These are phyloP conservation scores for Knufia petricola DNA, from an alignment of 2,329 filamentous ascomycete species.

Conservation along the genomic window DNA sequence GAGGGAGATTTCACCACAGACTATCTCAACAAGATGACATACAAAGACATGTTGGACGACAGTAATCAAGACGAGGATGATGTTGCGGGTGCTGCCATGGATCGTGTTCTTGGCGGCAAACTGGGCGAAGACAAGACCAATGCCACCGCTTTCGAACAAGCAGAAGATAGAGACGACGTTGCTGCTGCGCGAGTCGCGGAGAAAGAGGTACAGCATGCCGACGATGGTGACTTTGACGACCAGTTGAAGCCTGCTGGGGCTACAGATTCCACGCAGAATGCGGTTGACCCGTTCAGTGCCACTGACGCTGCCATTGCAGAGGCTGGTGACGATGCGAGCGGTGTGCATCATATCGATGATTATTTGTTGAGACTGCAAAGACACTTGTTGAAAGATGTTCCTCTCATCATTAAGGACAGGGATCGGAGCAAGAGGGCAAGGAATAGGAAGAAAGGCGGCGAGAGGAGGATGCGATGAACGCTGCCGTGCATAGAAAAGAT, in stretches of 20 bases:
- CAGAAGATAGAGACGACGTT: conserved; percentile 87
- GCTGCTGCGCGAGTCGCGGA: conserved; percentile 78
- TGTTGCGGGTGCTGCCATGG: conserved; percentile 73
- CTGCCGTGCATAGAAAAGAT: neutral
- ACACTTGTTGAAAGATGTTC: conserved; percentile 43
- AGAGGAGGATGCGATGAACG: neutral
- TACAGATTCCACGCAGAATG: conserved; percentile 25
- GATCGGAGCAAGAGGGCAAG: conserved; percentile 4
- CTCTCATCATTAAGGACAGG: conserved; percentile 24
- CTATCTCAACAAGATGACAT: conserved; percentile 71
- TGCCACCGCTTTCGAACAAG: conserved; percentile 69
- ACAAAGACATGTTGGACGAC: conserved; percentile 57
- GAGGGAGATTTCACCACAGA: conserved; percentile 97
- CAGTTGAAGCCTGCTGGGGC: conserved; percentile 35
- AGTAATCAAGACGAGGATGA: conserved; percentile 38
- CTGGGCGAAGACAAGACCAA: conserved; percentile 35
- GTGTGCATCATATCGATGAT: conserved; percentile 58
- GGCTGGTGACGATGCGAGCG: conserved; percentile 34
- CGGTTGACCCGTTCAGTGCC: conserved; percentile 18
- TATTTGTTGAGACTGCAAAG: conserved; percentile 65
- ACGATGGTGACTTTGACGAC: conserved; percentile 76
- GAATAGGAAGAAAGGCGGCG: conserved; percentile 6
- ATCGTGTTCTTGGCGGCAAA: conserved; percentile 65
- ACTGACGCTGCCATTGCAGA: conserved; percentile 27
- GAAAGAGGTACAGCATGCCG: conserved; percentile 73